phyloP scores from a whole-genome alignment of 129 eudicot species.

The Chrysanthemum makinoi region DNA sequence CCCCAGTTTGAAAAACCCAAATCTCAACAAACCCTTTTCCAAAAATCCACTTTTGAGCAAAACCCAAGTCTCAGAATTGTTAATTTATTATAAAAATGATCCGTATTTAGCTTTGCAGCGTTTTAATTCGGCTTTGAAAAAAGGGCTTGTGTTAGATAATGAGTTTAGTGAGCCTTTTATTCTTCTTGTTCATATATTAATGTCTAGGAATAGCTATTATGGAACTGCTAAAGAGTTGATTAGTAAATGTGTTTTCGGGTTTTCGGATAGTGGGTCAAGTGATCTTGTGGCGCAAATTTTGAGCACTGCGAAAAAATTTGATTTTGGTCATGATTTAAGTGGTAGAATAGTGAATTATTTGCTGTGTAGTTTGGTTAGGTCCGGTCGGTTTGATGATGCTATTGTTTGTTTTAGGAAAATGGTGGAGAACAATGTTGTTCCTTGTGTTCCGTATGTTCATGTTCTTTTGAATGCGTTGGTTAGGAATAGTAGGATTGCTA shows the following conservation, averaged over 20 bases:
- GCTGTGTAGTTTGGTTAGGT: constrained; percentile 49
- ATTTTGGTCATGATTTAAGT: constrained; percentile 33
- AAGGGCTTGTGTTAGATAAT: constrained; percentile 21
- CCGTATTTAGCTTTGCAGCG: constrained; percentile 52
- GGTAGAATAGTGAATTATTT: constrained; percentile 41
- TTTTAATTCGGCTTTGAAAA: constrained; percentile 38
- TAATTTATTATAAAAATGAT: constrained; percentile 44
- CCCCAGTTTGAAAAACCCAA: no score
- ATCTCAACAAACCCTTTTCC: constrained; percentile 28
- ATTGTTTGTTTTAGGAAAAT: constrained; percentile 49
- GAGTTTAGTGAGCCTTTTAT: constrained; percentile 33
- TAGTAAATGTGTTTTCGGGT: constrained; percentile 28
- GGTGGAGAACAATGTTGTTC: constrained; percentile 41
- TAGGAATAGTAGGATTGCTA: constrained; percentile 43
- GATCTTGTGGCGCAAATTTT: constrained; percentile 39
- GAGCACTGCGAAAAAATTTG: constrained; percentile 42
- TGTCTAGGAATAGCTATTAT: constrained; percentile 24
- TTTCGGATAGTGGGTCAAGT: constrained; percentile 24
- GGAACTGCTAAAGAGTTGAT: constrained; percentile 34
- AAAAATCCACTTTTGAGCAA: constrained; percentile 30
- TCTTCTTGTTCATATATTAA: constrained; percentile 55
- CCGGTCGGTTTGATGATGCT: constrained; percentile 44
- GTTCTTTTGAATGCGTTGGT: constrained; percentile 50
- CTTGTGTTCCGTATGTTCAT: constrained; percentile 36
- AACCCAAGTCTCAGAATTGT: constrained; percentile 30